Conservation (phyloP, 2,329 filamentous ascomycete species). For the Exophiala phaeomuriformis region DNA sequence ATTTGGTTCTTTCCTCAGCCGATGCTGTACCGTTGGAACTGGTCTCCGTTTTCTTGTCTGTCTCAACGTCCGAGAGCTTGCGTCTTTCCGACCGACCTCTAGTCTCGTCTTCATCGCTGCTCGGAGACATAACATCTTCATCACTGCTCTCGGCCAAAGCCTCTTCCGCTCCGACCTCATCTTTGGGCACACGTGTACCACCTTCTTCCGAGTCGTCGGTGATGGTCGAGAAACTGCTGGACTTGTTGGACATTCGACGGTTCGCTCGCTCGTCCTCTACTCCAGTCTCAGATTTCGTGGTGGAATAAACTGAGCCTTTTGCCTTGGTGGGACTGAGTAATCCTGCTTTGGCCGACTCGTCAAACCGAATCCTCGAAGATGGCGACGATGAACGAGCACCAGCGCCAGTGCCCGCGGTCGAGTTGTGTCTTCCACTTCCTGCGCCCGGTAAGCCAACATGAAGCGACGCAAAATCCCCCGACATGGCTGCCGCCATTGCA, state of each 20-base stretch:
- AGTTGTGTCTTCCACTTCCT: constrained; percentile 27
- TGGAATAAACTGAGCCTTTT: constrained; percentile 3
- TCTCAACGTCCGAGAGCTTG: constrained; percentile 36
- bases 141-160: constrained; percentile 37
- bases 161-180: constrained; percentile 61
- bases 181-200: constrained; percentile 52
- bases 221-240: constrained; percentile 31
- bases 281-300: constrained; percentile 11
- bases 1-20: constrained; percentile 12
- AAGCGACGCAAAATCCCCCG: constrained; percentile 35
- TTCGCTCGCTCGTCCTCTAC: constrained; percentile 13
- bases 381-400: constrained; percentile 38
- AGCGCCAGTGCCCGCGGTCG: constrained; percentile 34
- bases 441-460: constrained; percentile 21
- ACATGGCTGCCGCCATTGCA: constrained; percentile 44
- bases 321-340: constrained; percentile 7
- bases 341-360: constrained; percentile 5
- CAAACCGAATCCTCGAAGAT: constrained; percentile 22
- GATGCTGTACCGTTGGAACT: constrained; percentile 10
- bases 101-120: constrained; percentile 29
- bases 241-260: constrained; percentile 24
- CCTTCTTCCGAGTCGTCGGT: constrained; percentile 39
- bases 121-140: constrained; percentile 29
- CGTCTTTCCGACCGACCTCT: constrained; percentile 34
- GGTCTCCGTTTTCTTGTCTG: constrained; percentile 28